Evolutionary conservation across 495 filamentous ascomycete species (phyloP).

Genomic region (Tricharina praecox): DNA sequence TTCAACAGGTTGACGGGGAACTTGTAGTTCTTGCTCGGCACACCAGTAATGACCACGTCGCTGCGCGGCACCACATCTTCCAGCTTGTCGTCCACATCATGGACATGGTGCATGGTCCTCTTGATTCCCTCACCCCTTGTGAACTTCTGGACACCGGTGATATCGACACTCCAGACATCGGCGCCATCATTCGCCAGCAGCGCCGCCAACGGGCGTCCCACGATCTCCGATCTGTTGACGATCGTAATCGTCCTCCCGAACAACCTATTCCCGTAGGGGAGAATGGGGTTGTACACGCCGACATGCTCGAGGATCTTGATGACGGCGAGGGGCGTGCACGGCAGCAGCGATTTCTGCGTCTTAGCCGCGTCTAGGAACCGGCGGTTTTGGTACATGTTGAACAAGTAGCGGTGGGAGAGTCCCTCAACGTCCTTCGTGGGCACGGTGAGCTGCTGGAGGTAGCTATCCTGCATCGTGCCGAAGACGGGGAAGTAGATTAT

Average conservation of each 20-base stretch:
- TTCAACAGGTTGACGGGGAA: slow-evolving; percentile 65
- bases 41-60: slow-evolving; percentile 87
- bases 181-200: slow-evolving; percentile 92
- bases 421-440: slow-evolving; percentile 90
- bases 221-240: slow-evolving; percentile 88
- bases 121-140: slow-evolving; percentile 70
- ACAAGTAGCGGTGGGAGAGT: slow-evolving; percentile 79
- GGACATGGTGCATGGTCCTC: slow-evolving; percentile 65
- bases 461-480: slow-evolving; percentile 66
- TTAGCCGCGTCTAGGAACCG: slow-evolving; percentile 76
- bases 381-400: slow-evolving; percentile 99
- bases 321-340: slow-evolving; percentile 86
- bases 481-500: slow-evolving; percentile 99
- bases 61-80: slow-evolving; percentile 68
- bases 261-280: slow-evolving; percentile 82
- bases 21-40: slow-evolving; percentile 74
- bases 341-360: slow-evolving; percentile 73
- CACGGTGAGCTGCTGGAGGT: slow-evolving; percentile 86
- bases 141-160: slow-evolving; percentile 83
- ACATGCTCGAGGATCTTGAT: slow-evolving; percentile 94
- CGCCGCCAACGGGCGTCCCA: slow-evolving; percentile 84
- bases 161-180: slow-evolving; percentile 82
- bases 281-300: slow-evolving; percentile 88
- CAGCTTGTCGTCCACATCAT: slow-evolving; percentile 54
- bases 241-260: slow-evolving; percentile 85